These are phyloP conservation scores for Pythium aquatile DNA, from an alignment of 352 stramenopile genomes.

Conservation along the genomic window DNA sequence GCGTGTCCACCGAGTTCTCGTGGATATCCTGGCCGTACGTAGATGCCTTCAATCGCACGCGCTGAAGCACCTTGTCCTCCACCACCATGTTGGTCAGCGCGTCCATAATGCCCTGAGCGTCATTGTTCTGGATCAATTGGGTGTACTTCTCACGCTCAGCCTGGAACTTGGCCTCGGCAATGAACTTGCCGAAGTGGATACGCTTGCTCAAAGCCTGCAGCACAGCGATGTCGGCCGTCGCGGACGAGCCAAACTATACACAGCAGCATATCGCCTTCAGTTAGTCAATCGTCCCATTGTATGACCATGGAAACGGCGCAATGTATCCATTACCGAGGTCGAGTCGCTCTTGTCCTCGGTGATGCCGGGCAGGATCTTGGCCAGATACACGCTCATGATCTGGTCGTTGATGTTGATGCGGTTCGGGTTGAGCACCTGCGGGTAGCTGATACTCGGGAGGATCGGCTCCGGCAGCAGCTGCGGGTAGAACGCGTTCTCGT, in stretches of 20 bases:
- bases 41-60: slow-evolving; percentile 95
- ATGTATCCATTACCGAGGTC: slow-evolving; percentile 41
- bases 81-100: slow-evolving; percentile 93
- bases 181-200: slow-evolving; percentile 99
- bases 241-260: slow-evolving; percentile 73
- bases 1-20: slow-evolving; percentile 44
- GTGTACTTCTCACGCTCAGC: slow-evolving; percentile 90
- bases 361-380: slow-evolving; percentile 94
- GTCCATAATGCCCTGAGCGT: slow-evolving; percentile 96
- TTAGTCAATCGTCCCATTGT: not conserved
- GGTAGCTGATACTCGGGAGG: slow-evolving; percentile 91
- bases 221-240: slow-evolving; percentile 89
- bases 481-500: slow-evolving; percentile 98
- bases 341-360: slow-evolving; percentile 87
- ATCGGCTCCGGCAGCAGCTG: slow-evolving; percentile 89
- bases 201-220: slow-evolving; percentile 95
- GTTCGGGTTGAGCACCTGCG: slow-evolving; percentile 92
- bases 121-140: slow-evolving; percentile 88
- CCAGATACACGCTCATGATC: slow-evolving; percentile 96
- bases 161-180: slow-evolving; percentile 97
- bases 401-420: slow-evolving; percentile 98
- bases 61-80: slow-evolving; percentile 90
- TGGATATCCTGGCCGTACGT: slow-evolving; percentile 92
- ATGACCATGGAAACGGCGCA: too few species aligned
- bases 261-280: not conserved